These are phyloP conservation scores for Petunia hybrid DNA, from an alignment of 305 asterid species.

Conservation along the genomic window DNA sequence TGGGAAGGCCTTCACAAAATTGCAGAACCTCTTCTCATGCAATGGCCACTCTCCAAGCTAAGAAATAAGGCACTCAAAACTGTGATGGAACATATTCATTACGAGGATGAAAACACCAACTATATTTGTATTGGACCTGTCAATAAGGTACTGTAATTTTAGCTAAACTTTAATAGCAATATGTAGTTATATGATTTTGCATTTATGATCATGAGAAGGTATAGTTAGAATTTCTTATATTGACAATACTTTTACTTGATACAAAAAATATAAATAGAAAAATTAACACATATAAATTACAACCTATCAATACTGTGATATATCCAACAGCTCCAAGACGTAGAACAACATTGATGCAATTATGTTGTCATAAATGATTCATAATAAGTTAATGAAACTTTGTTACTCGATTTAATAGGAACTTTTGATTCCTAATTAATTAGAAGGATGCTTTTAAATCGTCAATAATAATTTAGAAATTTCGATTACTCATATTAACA, in stretches of 20 bases:
- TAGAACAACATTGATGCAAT: too few relatives aligned
- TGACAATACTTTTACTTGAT: too few relatives aligned
- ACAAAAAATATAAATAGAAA: too few relatives aligned
- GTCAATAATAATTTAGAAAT: too few relatives aligned
- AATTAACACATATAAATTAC: too few relatives aligned
- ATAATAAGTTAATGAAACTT: too few relatives aligned
- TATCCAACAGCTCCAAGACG: background rate
- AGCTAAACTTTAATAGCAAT: background rate
- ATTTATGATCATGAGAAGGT: too few relatives aligned
- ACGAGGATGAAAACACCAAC: slow-evolving; percentile 60
- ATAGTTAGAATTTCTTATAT: too few relatives aligned
- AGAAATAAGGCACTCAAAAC: slow-evolving; percentile 51
- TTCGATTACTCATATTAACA: background rate
- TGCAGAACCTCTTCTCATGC: slow-evolving; percentile 60
- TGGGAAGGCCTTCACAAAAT: slow-evolving; percentile 54
- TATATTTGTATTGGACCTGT: slow-evolving; percentile 64
- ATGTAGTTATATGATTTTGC: background rate
- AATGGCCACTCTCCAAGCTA: slow-evolving; percentile 61
- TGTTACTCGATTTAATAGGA: too few relatives aligned
- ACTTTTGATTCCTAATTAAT: background rate
- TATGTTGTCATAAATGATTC: too few relatives aligned
- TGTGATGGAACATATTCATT: slow-evolving; percentile 47
- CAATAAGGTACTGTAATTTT: slow-evolving; percentile 47
- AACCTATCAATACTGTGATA: too few relatives aligned
- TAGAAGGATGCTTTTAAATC: too few relatives aligned